phyloP scores from a whole-genome alignment of 139 green algal species.

The Chlorella sp. region DNA sequence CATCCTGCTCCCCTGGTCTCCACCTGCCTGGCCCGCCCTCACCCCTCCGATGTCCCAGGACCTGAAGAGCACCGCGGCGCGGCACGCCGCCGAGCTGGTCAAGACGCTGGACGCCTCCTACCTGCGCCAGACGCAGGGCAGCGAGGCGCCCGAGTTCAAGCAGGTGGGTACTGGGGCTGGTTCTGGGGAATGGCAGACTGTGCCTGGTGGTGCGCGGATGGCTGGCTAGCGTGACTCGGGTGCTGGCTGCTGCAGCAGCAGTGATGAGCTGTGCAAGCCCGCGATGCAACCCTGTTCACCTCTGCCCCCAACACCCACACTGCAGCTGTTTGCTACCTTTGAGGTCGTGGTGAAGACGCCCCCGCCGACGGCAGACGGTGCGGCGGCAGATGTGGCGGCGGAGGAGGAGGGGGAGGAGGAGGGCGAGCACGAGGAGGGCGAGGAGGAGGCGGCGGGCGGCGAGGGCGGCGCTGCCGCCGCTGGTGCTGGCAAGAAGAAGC shows the following conservation, averaged over 20 bases:
- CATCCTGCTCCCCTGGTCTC: too few relatives aligned
- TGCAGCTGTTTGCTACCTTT: constrained; percentile 11
- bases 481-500: constrained; percentile 9
- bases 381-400: background rate
- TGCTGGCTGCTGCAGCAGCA: too few relatives aligned
- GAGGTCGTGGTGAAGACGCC: constrained; percentile 6
- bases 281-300: background rate
- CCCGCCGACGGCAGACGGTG: background rate
- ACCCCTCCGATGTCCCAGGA: background rate
- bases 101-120: constrained; percentile 1
- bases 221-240: background rate
- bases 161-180: constrained; percentile 13
- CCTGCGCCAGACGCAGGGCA: constrained; percentile 25
- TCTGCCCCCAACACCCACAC: too few relatives aligned
- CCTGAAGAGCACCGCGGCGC: constrained; percentile 8
- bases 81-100: constrained; percentile 25
- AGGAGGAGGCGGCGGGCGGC: background rate
- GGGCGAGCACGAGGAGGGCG: background rate
- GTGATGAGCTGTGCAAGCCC: too few relatives aligned
- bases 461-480: background rate
- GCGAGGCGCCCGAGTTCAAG: constrained; percentile 28
- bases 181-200: too few relatives aligned
- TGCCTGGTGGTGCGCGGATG: background rate
- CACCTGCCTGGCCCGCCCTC: background rate
- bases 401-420: constrained; percentile 14